Percentiles rank a stretch among this genome's conserved stretches.
These are phyloP conservation scores for Vitis cinerea DNA, from an alignment of 164 flowering plant genomes.

Conservation along the genomic window DNA sequence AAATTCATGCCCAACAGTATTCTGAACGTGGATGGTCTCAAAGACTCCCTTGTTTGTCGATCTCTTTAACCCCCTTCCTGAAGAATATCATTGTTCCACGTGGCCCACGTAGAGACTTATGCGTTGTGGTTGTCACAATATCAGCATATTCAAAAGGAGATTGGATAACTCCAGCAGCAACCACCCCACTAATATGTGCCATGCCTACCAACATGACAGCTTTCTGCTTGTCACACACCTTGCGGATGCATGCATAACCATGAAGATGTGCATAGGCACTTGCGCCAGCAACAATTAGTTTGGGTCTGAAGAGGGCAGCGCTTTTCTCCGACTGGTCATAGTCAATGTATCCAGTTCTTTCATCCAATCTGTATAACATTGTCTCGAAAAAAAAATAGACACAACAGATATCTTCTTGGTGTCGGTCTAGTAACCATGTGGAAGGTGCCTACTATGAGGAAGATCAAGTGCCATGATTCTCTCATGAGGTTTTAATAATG, in stretches of 20 bases:
- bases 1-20: constrained; percentile 9
- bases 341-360: constrained; percentile 74
- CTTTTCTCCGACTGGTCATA: constrained; percentile 94
- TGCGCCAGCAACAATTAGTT: constrained; percentile 20
- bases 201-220: too few species aligned
- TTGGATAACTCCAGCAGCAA: constrained; percentile 96
- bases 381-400: constrained; percentile 74
- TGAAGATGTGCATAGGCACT: too few species aligned
- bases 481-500: too few species aligned
- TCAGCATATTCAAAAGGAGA: constrained; percentile 99
- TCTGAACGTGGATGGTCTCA: constrained; percentile 10
- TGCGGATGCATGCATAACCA: too few species aligned
- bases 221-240: too few species aligned
- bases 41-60: constrained; percentile 4
- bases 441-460: too few species aligned
- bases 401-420: constrained; percentile 75
- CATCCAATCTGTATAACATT: constrained; percentile 79
- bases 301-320: constrained; percentile 90
- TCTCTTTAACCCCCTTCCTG: constrained; percentile 73
- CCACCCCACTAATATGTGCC: constrained; percentile 99
- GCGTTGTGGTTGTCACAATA: constrained; percentile 96
- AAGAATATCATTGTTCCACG: constrained; percentile 95
- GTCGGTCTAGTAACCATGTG: constrained; percentile 26
- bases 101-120: constrained; percentile 99
- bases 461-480: too few species aligned